Base-by-base conservation (phyloP, 306 rosid genomes). In the Acacia melanoxylon region DNA sequence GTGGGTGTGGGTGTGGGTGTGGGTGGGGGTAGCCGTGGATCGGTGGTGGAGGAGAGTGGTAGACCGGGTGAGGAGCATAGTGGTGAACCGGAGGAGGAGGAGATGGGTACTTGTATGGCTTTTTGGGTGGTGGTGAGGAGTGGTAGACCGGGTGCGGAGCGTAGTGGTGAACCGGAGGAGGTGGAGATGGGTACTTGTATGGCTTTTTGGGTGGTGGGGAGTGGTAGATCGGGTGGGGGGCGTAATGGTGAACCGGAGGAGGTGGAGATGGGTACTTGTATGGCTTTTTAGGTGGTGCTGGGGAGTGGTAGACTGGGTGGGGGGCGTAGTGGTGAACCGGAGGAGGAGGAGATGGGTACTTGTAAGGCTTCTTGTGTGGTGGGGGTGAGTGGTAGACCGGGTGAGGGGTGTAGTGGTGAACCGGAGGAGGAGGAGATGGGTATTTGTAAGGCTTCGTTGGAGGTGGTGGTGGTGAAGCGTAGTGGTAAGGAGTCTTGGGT, bases 381-480 rank as follows among this genome's bases (percentile, higher is more conserved):
- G 86, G 86, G 0, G 82, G 86, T 0, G 85, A 80, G 0, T 88
- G 82, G 69, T 84, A 42, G 2, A 48, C 20, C 2, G 54, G 68
- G n/a, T 20, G 81, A 0, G 85, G 76, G 0, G 25, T 17, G 13
- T 82, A 68, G 24, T 76, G 65, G 7, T 82, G 65, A 7, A 80
- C 79, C 5, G 81, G 81, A 0, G 74, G 85, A 10, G 70, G 85
- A 1, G 91, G 89, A 17, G 86, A 78, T 0, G 88, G 81, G 44
- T 85, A 72, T 25, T 72, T 72, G 62, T 72, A 49, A 0, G 77
- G 77, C 62, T 72, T 72, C 42, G 27, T 72, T 2, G 20, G 41
- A 15, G 62, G 11, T 0, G 74, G 68, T 2, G 81, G 74, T 16
- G 84, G 76, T 4, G 83, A 29, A 1, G 40, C 27, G 51, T 17